Base-by-base conservation (phyloP, 139 green algal genomes). In the Picochlorum sp. region DNA sequence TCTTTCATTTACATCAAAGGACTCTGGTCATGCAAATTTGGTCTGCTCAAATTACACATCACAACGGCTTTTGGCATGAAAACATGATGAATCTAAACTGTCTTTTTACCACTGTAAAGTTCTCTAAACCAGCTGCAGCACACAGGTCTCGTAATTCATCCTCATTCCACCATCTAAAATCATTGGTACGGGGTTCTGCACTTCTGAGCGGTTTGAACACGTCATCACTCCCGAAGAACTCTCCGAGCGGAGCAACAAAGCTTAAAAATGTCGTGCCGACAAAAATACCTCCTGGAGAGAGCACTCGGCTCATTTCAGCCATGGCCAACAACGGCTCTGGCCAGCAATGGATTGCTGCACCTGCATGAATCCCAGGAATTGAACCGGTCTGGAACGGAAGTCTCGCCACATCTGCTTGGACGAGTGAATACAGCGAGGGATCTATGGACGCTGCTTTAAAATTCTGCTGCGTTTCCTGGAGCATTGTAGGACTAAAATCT, bases 321-420 rank as follows among this genome's bases (percentile, higher is more conserved):
- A 96, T 68, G 13, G 80, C 85, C 10, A 70, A 69, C 49, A 72
- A 66, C 3, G 88, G 85, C 38, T 89, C 80, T 14, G 90, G 90
- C 92, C 92, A 98, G 81, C 92, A 98, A 80, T 98, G 92, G 37
- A 98, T 89, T 57, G 92, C 92, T 5, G 92, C 92, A 24, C 89
- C 90, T 18, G 92, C 92, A 72, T 98, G 91, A 13, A 98, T 85
- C 30, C 80, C 92, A 16, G 83, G 78, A n/a, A 98, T 62, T 11
- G 47, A 80, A 51, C 78, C 88, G 1, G 86, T 91, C 20, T 72
- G 58, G 60, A 98, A 97, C 1, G 92, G 92, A 65, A 98, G 73
- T 4, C 92, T 72, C 3, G 61, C 84, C 7, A 95, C 81, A 65
- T 98, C 92, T 10, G 85, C 91, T 11, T 89, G 73, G 67, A 98